Base-by-base conservation (phyloP, 2,329 filamentous ascomycete genomes). In the Zarea fungicola region DNA sequence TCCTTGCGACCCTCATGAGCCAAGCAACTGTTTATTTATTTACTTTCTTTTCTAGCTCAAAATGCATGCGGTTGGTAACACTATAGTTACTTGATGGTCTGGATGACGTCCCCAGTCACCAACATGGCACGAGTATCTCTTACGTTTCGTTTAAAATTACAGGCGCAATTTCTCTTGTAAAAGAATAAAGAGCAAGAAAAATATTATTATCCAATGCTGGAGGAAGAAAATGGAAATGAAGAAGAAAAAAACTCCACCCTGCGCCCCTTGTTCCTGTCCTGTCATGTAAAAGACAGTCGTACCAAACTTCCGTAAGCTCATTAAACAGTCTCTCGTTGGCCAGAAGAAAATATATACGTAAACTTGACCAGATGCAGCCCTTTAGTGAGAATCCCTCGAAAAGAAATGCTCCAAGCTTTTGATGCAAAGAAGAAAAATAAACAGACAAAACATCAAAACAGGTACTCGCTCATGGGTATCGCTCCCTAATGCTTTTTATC, bases 201-300 rank as follows among this genome's bases (percentile, higher is more conserved):
- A 40, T 19, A 41, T 26, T 41, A 35, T 28, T 42, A 48, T 32
- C 44, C 36, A 47, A 39, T 47, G 44, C 34, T n/a, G n/a, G n/a
- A n/a, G 26, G 18, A 29, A 39, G 23, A 23, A 29, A n/a, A 35
- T 19, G 5, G 44, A 41, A 32, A 41, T 7, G 23, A 47, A 48
- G 18, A 19, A 19, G 19, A 19, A 28, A 34, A 48, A 29, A 45
- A 48, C 45, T 41, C 45, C 45, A 13, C 26, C 11, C n/a, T n/a
- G n/a, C 6, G 35, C 44, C 35, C 44, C 44, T 18, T 26, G 36
- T 36, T 40, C n/a, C 35, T 25, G 26, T 23, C 9, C 32, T 16
- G 16, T 25, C 19, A 32, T 11, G 25, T 25, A 39, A n/a, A 31
- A 46, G 18, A 46, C 18, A 22, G 5, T 19, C 22, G 34, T 25